Base-by-base conservation (phyloP, 2,329 filamentous ascomycete species). In the Fusarium xylarioides region DNA sequence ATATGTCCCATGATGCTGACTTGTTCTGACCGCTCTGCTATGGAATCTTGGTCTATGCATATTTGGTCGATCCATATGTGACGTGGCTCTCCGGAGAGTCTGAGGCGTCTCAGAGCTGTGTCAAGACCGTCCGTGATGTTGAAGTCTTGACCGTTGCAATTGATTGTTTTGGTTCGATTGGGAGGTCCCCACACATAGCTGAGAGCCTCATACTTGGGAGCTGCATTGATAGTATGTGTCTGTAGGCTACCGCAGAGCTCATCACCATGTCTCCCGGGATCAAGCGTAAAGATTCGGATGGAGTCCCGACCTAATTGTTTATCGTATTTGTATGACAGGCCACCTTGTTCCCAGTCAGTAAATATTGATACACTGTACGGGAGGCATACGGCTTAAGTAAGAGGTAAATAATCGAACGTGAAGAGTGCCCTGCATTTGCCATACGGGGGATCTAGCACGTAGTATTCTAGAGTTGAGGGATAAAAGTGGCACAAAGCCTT, bases 291-390 rank as follows among this genome's bases (percentile, higher is more conserved):
- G 15, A 58, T 49, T 15, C 55, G 21, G 23, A 58, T 30, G 3
- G 16, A 37, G 9, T 37, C 11, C 4, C 8, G 30, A 3, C 15
- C 4, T 4, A 37, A 18, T 3, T 11, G 21, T 30, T 7, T 6
- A 5, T 37, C 34, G 18, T 50, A 58, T 19, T 38, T 35, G 8
- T 19, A 37, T n/a, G 42, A 2, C 11, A 23, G 2, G 5, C 7
- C 14, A 18, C 46, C 46, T 50, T 7, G 28, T 18, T 15, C 14
- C 7, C 0, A 32, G 28, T 50, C 11, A 32, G 28, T 16, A 11
- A 8, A 11, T 9, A 10, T 16, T 7, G 0, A 30, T 30, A 16
- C 19, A 11, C 9, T 4, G 3, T 0, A 11, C 9, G 3, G 4
- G 4, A 16, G 4, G 16, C 26, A 11, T 47, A 30, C 44, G 14